Percentiles rank a stretch among this genome's conserved stretches.
Conservation (phyloP, 1,284 basidiomycete genomes). For the Mycosarcoma mackinlayi region DNA sequence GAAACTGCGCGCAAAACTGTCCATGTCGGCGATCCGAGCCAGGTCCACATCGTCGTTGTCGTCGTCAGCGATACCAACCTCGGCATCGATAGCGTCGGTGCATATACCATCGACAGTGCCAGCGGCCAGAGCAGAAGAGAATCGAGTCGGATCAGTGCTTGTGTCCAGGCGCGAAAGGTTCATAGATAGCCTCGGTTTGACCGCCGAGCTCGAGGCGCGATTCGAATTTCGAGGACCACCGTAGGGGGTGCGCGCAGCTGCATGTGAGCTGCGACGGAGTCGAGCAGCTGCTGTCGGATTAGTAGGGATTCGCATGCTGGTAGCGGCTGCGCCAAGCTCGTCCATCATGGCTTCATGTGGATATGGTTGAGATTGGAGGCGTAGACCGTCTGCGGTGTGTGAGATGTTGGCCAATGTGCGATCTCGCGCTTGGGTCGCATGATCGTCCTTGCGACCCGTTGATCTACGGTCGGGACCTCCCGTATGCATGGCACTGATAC, state of each 20-base stretch:
- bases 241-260: slow-evolving; percentile 41
- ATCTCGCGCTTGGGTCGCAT: slow-evolving; percentile 28
- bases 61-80: slow-evolving; percentile 15
- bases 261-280: slow-evolving; percentile 44
- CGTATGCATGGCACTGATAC: slow-evolving; percentile 49
- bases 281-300: slow-evolving; percentile 26
- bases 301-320: slow-evolving; percentile 28
- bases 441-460: slow-evolving; percentile 30
- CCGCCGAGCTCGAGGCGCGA: slow-evolving; percentile 23
- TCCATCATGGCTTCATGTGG: slow-evolving; percentile 44
- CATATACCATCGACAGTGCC: slow-evolving; percentile 16
- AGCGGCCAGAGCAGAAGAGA: slow-evolving; percentile 18
- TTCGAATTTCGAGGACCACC: slow-evolving; percentile 35
- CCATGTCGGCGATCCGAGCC: slow-evolving; percentile 41
- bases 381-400: slow-evolving; percentile 48
- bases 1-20: slow-evolving; percentile 53
- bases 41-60: slow-evolving; percentile 22
- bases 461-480: slow-evolving; percentile 32
- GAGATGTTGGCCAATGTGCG: slow-evolving; percentile 46
- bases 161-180: slow-evolving; percentile 36
- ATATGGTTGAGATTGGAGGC: slow-evolving; percentile 34
- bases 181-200: slow-evolving; percentile 33
- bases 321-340: slow-evolving; percentile 25
- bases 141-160: slow-evolving; percentile 20
- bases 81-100: slow-evolving; percentile 15